Base-by-base conservation (phyloP, 139 green algal species). In the Ettlia oleoabundans region DNA sequence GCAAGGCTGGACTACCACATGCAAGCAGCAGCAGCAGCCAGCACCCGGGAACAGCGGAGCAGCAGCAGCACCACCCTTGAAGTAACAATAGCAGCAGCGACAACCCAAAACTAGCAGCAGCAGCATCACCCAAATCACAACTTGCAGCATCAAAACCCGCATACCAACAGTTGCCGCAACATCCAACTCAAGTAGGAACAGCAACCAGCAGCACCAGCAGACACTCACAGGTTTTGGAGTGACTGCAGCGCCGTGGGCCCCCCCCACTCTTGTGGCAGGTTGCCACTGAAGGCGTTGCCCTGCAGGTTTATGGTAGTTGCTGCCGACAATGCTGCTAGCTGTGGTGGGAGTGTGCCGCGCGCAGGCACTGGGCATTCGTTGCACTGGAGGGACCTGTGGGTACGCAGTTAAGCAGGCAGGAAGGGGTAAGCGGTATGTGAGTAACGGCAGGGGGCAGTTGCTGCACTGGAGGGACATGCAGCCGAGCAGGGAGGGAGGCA, bases 221-320 rank as follows among this genome's bases (percentile, higher is more conserved):
- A 32, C n/a, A n/a, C 76, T 74, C 76, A 82, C 76, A 82, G 53
- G 62, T 82, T 74, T 19, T 74, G 76, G 42, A 82, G 41, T 19
- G 62, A 28, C 19, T 41, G 43, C 33, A 82, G 37, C 30, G 41
- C 76, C 8, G 37, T 26, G 0, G 41, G 21, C 18, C 37, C 41
- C 15, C 65, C 78, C 78, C 78, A 83, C 18, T 41, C 47, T 10
- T 10, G 28, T 4, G 78, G 78, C 35, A 83, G 78, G 6, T 19
- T 75, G 24, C 58, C 63, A 0, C 18, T n/a, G 35, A 83, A 47
- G 1, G 24, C 19, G n/a, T 84, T 84, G 51, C 38, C 65, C 38
- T 78, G 66, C 51, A 84, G 52, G 66, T 77, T 70, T 40, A 84
- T 40, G 15, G 78, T 84, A 1, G 51, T 61, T 1, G 52, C 40